Evolutionary conservation across 768 basidiomycete species (phyloP).

Genomic region (Rhizopogon vinicolor): DNA sequence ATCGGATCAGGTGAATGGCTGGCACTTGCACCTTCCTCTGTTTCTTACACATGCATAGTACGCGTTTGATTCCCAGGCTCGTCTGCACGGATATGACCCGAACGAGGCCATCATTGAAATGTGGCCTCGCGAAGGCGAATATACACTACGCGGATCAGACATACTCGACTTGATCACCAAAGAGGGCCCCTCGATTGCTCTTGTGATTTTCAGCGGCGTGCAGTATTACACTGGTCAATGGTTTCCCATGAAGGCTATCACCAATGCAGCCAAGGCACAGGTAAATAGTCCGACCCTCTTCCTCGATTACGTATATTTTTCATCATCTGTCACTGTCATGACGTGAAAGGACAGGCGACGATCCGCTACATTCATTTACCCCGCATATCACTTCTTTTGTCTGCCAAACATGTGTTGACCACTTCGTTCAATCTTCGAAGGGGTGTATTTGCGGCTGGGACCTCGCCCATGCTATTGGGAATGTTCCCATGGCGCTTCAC

Average conservation of each 20-base stretch:
- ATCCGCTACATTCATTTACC: conserved; percentile 10
- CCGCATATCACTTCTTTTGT: conserved; percentile 6
- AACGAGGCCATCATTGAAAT: conserved; percentile 72
- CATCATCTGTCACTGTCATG: conserved; percentile 2
- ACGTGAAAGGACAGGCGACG: conserved; percentile 7
- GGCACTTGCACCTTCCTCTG: neutral
- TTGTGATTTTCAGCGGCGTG: conserved; percentile 90
- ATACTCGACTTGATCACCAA: conserved; percentile 71
- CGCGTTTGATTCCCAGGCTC: conserved; percentile 91
- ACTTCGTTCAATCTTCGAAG: conserved; percentile 34
- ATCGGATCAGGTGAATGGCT: conserved; percentile 78
- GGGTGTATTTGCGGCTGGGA: conserved; percentile 96
- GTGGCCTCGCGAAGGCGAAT: conserved; percentile 78
- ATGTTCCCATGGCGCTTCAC: conserved; percentile 84
- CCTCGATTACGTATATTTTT: conserved; percentile 19
- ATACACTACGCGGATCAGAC: conserved; percentile 81
- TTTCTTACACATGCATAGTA: conserved; percentile 52
- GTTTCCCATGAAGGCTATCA: conserved; percentile 86
- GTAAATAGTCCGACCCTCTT: conserved; percentile 34
- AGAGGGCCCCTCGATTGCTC: conserved; percentile 74
- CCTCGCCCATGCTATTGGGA: conserved; percentile 93
- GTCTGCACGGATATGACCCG: conserved; percentile 74
- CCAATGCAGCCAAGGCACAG: conserved; percentile 78
- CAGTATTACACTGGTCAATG: conserved; percentile 98
- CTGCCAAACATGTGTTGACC: conserved; percentile 9